Evolutionary conservation across 1,284 basidiomycete species (phyloP), one percentile per base, ranked within the genome.

Genomic region (Schizophyllum commune): DNA sequence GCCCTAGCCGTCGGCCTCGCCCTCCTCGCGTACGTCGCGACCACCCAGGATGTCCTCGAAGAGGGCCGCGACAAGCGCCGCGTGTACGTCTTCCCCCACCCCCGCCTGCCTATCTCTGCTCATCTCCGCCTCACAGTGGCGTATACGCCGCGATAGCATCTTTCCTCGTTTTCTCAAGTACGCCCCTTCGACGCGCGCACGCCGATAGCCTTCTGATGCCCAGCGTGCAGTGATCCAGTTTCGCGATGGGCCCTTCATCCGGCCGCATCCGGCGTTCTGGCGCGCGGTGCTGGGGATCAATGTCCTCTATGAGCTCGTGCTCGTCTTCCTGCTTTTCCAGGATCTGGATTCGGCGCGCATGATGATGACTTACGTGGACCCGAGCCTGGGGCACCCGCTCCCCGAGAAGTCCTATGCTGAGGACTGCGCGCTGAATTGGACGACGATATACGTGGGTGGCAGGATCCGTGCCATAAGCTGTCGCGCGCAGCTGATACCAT

Each of bases 401-500:
- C 88, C 88, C 7, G 91, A 93, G 73, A 92, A 91, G 71, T 89
- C 79, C 69, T 93, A 93, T 64, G 91, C 87, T 8, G 91, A 92
- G 65, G 82, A 90, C 65, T 93, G 91, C 69, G 73, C 80, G 17
- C 74, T 92, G 59, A 88, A 84, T n/a, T 66, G 75, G 32, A 71
- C 70, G 61, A 89, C 82, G 62, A 71, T 92, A 56, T 89, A 87
- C 88, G 89, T 90, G 69, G 66, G 78, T 71, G 5, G 21, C 58
- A 27, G 27, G 27, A 62, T 55, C n/a, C 54, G 60, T 57, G 54
- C 56, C 58, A 56, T 47, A 64, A 58, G 39, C 62, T 59, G 60
- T 54, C 47, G 13, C 9, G 9, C 17, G 39, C 13, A 47, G 4
- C 39, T 47, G 39, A 47, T 32, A 58, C 62, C 60, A 55, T 52